Conservation (phyloP, 192 early-diverging fungal species). For the Linnemannia exigua region DNA sequence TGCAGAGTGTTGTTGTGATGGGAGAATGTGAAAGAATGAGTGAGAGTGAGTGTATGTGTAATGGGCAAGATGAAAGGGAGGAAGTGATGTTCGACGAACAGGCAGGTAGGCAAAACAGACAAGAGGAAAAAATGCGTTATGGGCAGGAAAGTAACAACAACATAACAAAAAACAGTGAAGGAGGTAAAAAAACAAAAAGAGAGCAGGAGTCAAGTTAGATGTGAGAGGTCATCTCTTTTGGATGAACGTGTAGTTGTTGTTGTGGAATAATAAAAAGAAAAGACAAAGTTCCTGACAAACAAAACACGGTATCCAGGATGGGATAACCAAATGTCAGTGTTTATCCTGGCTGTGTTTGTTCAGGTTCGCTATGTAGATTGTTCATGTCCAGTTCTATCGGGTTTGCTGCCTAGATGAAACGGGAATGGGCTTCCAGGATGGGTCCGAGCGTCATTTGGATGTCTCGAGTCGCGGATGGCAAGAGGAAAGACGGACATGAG, state of each 20-base stretch:
- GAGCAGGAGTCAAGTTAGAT: not conserved
- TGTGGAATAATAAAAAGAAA: not conserved
- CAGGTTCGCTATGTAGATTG: not conserved
- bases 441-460: slow-evolving; percentile 3
- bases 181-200: no score
- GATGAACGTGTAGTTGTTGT: not conserved
- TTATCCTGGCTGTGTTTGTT: not conserved
- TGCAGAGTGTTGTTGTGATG: not conserved
- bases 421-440: slow-evolving; percentile 10
- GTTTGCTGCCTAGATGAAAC: slow-evolving; percentile 15
- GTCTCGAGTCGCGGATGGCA: not conserved
- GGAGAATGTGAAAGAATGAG: no score
- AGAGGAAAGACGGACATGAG: not conserved
- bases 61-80: not conserved
- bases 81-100: not conserved
- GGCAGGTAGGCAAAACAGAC: not conserved
- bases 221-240: not conserved
- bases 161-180: not conserved
- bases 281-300: not conserved
- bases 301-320: not conserved
- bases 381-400: not conserved
- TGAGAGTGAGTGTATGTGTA: slow-evolving; percentile 1
- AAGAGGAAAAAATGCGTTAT: not conserved
- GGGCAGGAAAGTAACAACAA: not conserved
- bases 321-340: not conserved